Base-by-base conservation (phyloP, 257 asterid species). In the Solanum ossicruentum region DNA sequence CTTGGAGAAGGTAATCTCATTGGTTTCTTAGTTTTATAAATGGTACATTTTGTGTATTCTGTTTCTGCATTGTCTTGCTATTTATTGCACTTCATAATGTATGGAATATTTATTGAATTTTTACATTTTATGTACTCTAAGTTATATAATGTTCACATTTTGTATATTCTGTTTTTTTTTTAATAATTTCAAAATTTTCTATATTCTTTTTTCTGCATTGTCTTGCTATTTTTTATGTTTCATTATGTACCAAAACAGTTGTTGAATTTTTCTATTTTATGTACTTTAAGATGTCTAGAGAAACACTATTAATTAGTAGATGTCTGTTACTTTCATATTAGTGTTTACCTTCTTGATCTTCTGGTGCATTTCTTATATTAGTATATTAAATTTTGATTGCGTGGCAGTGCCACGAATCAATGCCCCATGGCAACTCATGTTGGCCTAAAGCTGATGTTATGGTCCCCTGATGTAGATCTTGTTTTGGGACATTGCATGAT, bases 1-100 rank as follows among this genome's bases (percentile, higher is more conserved):
- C 84, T 58, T 94, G 84, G 94, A 91, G 84, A 90, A 94, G 98
- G 99, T 96, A 66, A 79, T 41, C 28, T 47, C 1, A 6, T 69
- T 36, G 17, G 51, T 49, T 65, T 84, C 56, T 32, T 63, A 47
- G 41, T 83, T 83, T 83, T 70, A 65, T 77, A 23, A 23, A 77
- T 23, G 54, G 43, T n/a, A n/a, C 39, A 81, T 57, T 55, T 58
- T 20, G 77, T 58, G 41, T 45, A 13, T 26, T 43, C 56, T 41
- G 41, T 43, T 55, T 72, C 21, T 2, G 6, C 61, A 23, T 23
- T 36, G 7, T 75, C 61, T 23, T 75, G 61, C 45, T 75, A 8
- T 16, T 47, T 73, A 21, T 66, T 66, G n/a, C 18, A 69, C 7
- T 73, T 73, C 43, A 47, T 73, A 47, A 47, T 47, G 60, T 47